phyloP scores from a whole-genome alignment of 176 grass and related monocot genomes.

The Oryza meridionalis region DNA sequence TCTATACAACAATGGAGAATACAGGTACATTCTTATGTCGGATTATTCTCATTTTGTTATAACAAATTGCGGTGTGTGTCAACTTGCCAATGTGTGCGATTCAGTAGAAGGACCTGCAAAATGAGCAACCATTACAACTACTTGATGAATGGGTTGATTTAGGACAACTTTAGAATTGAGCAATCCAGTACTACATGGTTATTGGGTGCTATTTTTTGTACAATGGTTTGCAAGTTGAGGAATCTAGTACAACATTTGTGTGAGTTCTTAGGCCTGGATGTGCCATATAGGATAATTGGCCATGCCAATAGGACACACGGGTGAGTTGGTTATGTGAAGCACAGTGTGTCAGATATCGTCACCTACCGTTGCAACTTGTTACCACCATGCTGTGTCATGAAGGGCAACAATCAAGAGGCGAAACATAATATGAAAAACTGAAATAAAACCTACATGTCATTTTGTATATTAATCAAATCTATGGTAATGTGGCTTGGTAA shows the following conservation, averaged over 20 bases:
- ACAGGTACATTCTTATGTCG: slow-evolving; percentile 55
- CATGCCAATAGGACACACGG: neutral
- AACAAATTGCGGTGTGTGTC: neutral
- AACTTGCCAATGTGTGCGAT: neutral
- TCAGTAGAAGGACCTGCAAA: neutral
- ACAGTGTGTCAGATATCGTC: neutral
- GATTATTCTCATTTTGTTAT: slow-evolving; percentile 6
- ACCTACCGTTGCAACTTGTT: neutral
- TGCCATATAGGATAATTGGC: neutral
- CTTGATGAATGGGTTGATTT: neutral
- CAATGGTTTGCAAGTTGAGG: neutral
- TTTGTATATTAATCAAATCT: neutral
- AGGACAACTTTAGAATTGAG: neutral
- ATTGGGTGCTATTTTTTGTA: neutral
- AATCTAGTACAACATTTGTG: neutral
- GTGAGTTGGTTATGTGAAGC: neutral
- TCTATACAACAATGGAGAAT: slow-evolving; percentile 92
- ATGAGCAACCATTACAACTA: neutral
- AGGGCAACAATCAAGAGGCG: neutral
- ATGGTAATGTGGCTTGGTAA: neutral
- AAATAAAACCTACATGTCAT: neutral
- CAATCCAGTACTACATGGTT: neutral
- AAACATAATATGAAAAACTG: neutral
- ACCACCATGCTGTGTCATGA: neutral
- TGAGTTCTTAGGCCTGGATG: neutral